These are phyloP conservation scores for Diplodia mutila DNA, from an alignment of 2,329 filamentous ascomycete genomes.

Conservation along the genomic window DNA sequence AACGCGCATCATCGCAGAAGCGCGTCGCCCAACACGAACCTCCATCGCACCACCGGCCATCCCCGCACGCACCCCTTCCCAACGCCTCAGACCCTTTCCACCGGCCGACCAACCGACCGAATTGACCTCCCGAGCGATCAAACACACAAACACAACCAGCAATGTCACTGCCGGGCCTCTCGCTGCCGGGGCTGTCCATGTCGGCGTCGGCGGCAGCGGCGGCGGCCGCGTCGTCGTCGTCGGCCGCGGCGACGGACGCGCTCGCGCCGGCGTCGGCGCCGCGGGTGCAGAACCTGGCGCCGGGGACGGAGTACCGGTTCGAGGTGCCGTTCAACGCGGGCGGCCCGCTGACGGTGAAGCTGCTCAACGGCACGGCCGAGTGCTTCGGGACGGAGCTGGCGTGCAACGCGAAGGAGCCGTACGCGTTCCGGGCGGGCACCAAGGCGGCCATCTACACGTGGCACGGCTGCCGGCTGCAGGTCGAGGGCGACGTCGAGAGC, in stretches of 20 bases:
- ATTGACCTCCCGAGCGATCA: neutral
- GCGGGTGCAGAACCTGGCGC: conserved; percentile 47
- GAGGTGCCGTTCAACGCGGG: conserved; percentile 42
- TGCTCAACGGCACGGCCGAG: conserved; percentile 83
- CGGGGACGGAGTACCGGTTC: conserved; percentile 53
- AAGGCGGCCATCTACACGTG: conserved; percentile 92
- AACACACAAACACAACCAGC: neutral
- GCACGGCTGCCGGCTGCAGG: conserved; percentile 85
- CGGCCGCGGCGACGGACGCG: conserved; percentile 32
- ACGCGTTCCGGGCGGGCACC: conserved; percentile 72
- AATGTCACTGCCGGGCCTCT: conserved; percentile 52
- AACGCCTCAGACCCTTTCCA: neutral
- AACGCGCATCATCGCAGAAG: conserved; percentile 10
- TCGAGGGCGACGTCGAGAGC: conserved; percentile 69
- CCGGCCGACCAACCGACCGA: neutral
- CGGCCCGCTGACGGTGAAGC: conserved; percentile 51
- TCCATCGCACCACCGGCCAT: conserved; percentile 3
- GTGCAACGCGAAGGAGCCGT: conserved; percentile 65
- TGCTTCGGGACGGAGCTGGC: conserved; percentile 95
- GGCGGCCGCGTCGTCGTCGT: too few relatives aligned
- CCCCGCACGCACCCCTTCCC: neutral
- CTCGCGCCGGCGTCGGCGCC: conserved; percentile 31
- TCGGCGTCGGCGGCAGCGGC: conserved; percentile 1
- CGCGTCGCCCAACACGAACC: conserved; percentile 7
- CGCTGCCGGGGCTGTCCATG: conserved; percentile 44